A percentile compares a stretch with the other conserved stretches of the same genome.
Evolutionary conservation across 1,139 yeast genomes (phyloP).

Genomic region (Yarrowia galli): DNA sequence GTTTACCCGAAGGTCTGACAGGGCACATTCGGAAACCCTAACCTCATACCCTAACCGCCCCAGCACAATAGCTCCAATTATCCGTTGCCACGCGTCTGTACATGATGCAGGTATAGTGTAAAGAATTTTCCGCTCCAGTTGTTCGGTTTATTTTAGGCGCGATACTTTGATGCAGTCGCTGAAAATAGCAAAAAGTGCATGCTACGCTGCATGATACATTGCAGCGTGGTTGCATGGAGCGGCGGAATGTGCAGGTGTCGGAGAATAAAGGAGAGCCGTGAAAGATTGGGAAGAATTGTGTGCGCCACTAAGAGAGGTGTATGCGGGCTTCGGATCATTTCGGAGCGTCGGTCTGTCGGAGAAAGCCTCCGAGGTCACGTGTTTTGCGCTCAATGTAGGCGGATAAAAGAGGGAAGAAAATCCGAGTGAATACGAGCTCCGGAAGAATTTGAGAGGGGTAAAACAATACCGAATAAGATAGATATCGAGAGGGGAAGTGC

Average conservation of each 20-base stretch:
- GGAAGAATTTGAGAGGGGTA: background rate
- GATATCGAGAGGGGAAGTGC: background rate
- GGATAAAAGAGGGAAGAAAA: background rate
- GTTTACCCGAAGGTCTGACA: background rate
- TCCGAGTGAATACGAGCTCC: background rate
- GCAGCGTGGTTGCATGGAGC: no score
- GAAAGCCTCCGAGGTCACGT: background rate
- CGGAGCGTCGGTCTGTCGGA: background rate
- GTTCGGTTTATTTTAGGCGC: background rate
- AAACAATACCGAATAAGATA: background rate
- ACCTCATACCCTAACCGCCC: background rate
- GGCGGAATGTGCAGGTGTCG: background rate
- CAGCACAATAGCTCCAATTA: background rate
- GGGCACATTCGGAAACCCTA: background rate
- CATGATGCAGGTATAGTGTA: constrained; percentile 3
- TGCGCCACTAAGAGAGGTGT: background rate
- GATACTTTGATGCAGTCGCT: background rate
- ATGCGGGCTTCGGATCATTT: background rate
- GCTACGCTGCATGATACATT: background rate
- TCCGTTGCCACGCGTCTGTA: background rate
- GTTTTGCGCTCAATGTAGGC: background rate
- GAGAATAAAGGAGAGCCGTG: background rate
- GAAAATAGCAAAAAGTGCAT: background rate
- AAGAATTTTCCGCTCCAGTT: constrained; percentile 8
- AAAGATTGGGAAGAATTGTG: no score